phyloP scores from a whole-genome alignment of 176 grass and related monocot genomes.

The Aegilops umbellulata region DNA sequence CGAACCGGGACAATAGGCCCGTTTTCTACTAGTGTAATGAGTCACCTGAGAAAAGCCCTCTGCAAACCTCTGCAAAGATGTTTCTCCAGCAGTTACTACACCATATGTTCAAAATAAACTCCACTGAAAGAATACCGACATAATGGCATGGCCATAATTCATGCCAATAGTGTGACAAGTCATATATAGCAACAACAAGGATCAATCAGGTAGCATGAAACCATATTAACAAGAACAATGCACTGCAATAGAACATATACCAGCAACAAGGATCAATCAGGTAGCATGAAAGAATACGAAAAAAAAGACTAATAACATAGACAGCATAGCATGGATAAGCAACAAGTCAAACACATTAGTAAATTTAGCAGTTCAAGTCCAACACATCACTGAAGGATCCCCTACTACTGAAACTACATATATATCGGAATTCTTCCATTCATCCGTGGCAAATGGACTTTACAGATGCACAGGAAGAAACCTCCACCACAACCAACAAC shows the following conservation, averaged over 20 bases:
- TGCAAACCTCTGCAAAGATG: background rate
- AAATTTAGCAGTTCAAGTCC: conserved; percentile 30
- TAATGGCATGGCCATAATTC: background rate
- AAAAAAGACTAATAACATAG: background rate
- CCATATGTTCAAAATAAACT: background rate
- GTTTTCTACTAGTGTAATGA: too few species aligned
- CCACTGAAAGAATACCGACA: background rate
- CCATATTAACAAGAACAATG: too few species aligned
- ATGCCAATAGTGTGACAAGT: background rate
- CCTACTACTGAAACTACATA: conserved; percentile 43
- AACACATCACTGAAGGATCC: conserved; percentile 18
- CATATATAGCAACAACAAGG: background rate
- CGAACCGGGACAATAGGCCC: too few species aligned
- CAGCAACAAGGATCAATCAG: background rate
- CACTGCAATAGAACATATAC: too few species aligned
- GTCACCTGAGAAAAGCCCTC: background rate
- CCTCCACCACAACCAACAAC: conserved; percentile 12
- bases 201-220: background rate
- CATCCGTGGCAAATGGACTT: conserved; percentile 45
- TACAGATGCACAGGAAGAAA: conserved; percentile 37
- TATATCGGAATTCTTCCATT: conserved; percentile 38
- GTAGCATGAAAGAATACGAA: background rate
- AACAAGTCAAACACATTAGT: conserved; percentile 16
- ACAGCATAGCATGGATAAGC: conserved; percentile 15
- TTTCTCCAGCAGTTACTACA: background rate